These are phyloP conservation scores for Porcisia deanei DNA, from an alignment of 208 protist genomes.

Conservation along the genomic window DNA sequence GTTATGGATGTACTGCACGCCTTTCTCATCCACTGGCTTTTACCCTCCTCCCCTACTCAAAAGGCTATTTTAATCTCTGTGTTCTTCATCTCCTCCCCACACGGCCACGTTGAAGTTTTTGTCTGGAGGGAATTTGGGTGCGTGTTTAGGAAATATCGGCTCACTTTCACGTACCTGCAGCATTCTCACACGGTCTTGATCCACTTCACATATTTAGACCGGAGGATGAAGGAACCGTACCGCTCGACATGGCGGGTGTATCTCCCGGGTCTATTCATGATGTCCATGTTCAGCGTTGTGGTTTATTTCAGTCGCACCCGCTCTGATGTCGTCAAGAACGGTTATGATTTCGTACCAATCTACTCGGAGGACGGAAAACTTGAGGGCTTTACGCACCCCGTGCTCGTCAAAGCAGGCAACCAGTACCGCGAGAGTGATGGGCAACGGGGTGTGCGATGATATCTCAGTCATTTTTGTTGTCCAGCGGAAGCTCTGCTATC, in stretches of 20 bases:
- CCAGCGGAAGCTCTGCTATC: background rate
- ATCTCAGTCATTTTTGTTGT: background rate
- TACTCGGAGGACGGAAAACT: slow-evolving; percentile 88
- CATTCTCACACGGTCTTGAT: background rate
- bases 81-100: background rate
- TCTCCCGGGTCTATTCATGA: slow-evolving; percentile 70
- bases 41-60: background rate
- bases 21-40: background rate
- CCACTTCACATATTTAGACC: background rate
- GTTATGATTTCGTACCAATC: slow-evolving; percentile 87
- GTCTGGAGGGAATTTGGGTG: background rate
- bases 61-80: background rate
- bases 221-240: slow-evolving; percentile 71
- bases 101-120: background rate
- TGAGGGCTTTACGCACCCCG: slow-evolving; percentile 87
- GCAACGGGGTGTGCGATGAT: slow-evolving; percentile 21
- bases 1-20: too few relatives aligned
- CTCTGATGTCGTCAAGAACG: slow-evolving; percentile 69
- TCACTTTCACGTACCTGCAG: background rate
- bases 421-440: slow-evolving; percentile 68
- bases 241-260: slow-evolving; percentile 82
- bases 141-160: background rate
- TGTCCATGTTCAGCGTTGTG: slow-evolving; percentile 62
- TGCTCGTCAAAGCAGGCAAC: slow-evolving; percentile 77
- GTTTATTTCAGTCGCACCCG: slow-evolving; percentile 73